A percentile compares a stretch with the other conserved stretches of the same genome.
Evolutionary conservation across 2,329 filamentous ascomycete genomes (phyloP).

Genomic region (Aspergillus sp.): DNA sequence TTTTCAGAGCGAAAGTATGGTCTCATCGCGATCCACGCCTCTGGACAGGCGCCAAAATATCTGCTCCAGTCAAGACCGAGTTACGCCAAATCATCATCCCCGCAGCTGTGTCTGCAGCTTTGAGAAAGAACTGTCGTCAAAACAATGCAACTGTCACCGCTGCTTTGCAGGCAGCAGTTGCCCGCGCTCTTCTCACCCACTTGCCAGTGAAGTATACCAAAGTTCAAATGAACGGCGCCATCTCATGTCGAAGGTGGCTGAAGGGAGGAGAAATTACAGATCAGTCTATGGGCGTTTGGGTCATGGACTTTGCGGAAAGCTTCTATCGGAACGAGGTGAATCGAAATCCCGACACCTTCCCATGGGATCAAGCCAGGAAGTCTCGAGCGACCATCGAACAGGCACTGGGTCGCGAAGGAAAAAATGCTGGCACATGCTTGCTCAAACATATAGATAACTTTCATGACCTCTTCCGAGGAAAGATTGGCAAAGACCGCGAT

Average conservation of each 20-base stretch:
- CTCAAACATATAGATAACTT: constrained; percentile 46
- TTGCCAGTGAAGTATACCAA: constrained; percentile 31
- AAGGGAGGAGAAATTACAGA: constrained; percentile 33
- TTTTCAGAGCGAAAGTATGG: constrained; percentile 38
- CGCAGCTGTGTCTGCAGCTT: constrained; percentile 25
- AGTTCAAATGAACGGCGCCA: constrained; percentile 36
- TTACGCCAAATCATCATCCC: constrained; percentile 38
- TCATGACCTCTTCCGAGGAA: constrained; percentile 36
- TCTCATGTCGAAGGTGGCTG: constrained; percentile 44
- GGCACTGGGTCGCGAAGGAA: constrained; percentile 29
- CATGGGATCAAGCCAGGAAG: constrained; percentile 37
- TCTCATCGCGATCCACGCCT: constrained; percentile 29
- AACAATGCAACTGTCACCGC: constrained; percentile 47
- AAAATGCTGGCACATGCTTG: constrained; percentile 39
- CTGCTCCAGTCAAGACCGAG: constrained; percentile 25
- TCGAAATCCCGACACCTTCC: constrained; percentile 20
- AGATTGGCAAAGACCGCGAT: constrained; percentile 42
- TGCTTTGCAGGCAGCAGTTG: constrained; percentile 42
- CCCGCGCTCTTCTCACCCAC: constrained; percentile 39
- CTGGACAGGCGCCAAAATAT: constrained; percentile 40
- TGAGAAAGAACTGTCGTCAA: constrained; percentile 37
- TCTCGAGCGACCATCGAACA: constrained; percentile 33
- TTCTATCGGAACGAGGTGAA: constrained; percentile 27
- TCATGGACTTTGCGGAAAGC: constrained; percentile 37
- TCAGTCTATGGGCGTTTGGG: constrained; percentile 41